Evolutionary conservation across 2,329 filamentous ascomycete species (phyloP), one percentile per base, ranked within the genome.

Genomic region (Curvularia sp.): DNA sequence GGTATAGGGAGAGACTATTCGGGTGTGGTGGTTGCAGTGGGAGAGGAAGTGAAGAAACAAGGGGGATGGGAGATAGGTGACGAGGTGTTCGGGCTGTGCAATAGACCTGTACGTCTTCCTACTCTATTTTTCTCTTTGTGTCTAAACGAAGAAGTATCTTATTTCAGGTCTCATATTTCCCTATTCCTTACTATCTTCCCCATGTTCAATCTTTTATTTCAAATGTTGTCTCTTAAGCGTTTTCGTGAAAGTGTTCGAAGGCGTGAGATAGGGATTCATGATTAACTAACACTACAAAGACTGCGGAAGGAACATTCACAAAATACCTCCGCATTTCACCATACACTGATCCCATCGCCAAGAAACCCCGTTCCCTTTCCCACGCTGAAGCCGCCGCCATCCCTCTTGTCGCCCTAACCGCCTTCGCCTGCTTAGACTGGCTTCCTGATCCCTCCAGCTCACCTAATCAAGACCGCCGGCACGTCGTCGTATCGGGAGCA

Each of bases 1-100:
- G 75, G 78, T 1, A 79, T 80, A 5, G 81, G 82, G 15, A 75
- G 80, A 62, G 81, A 83, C 55, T 77, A 82, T 38, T 77, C 78
- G 1, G 81, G 81, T 7, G 74, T 71, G 4, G 70, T 83, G 7
- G 63, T 75, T 1, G 75, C 76, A 6, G 68, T 79, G 0, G 60
- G 68, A 20, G 53, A 64, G 13, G 47, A 63, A 2, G n/a, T 69
- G 15, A 61, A 56, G 18, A 50, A 42, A 4, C 42, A 47, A 28
- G 42, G 42, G 4, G 43, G 53, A 12, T 74, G 70, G 68, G 46
- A 61, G 3, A 60, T 65, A 12, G 69, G 71, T 0, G 68, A 68
- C 22, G 56, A 64, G 8, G 70, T 74, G 4, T 72, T 67, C 30
- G 72, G 72, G 3, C 41, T 75, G 18, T 68, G 64, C 43, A 66